These are phyloP conservation scores for Hypoxylon trugodes DNA, from an alignment of 495 filamentous ascomycete species.

Conservation along the genomic window DNA sequence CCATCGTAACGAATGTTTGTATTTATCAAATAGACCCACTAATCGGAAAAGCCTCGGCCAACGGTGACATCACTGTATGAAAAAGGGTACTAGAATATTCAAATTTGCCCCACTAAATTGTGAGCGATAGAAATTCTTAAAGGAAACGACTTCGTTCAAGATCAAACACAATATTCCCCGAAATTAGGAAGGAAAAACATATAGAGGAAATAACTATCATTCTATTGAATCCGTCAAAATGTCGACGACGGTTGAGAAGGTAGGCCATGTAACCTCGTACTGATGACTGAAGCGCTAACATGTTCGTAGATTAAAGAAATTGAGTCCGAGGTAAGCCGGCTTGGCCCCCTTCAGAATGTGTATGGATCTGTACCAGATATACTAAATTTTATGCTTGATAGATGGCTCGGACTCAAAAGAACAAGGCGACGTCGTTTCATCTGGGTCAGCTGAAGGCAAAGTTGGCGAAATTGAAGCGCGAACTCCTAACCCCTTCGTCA, in stretches of 20 bases:
- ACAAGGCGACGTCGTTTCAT: slow-evolving; percentile 93
- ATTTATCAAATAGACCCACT: not conserved
- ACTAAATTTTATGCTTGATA: slow-evolving; percentile 46
- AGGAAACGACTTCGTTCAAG: too few species aligned
- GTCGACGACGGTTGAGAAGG: slow-evolving; percentile 97
- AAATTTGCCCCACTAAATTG: slow-evolving; percentile 40
- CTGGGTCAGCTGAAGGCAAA: slow-evolving; percentile 96
- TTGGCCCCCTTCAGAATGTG: slow-evolving; percentile 8
- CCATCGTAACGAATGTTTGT: slow-evolving; percentile 11
- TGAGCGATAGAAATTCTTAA: too few species aligned
- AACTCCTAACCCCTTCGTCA: slow-evolving; percentile 85
- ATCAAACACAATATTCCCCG: too few species aligned
- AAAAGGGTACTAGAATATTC: slow-evolving; percentile 36
- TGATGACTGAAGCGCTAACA: slow-evolving; percentile 21
- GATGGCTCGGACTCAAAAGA: slow-evolving; percentile 98
- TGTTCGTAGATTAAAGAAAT: slow-evolving; percentile 88
- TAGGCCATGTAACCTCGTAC: slow-evolving; percentile 47
- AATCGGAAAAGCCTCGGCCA: slow-evolving; percentile 35
- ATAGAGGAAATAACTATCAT: slow-evolving; percentile 1
- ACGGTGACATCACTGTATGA: slow-evolving; percentile 43
- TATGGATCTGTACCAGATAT: slow-evolving; percentile 21
- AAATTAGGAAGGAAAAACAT: too few species aligned
- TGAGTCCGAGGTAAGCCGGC: slow-evolving; percentile 79
- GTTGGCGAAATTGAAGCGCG: slow-evolving; percentile 95
- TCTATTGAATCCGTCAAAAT: slow-evolving; percentile 64